Evolutionary conservation across 2,329 filamentous ascomycete species (phyloP), one percentile per base, ranked within the genome.

Genomic region (Colletotrichum cuscutae): DNA sequence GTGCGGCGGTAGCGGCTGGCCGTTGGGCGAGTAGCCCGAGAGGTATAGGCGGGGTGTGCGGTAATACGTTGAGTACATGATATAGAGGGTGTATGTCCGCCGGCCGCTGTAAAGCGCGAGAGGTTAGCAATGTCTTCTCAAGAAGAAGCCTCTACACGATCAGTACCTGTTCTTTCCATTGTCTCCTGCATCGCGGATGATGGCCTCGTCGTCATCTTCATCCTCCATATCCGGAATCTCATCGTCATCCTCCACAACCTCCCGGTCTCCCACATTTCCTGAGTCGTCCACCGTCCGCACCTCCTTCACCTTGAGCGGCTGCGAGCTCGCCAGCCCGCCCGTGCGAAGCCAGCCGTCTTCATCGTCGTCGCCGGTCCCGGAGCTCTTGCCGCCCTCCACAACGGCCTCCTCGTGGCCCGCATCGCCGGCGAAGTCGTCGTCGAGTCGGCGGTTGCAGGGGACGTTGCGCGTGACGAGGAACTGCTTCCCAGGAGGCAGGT

Each of bases 181-280:
- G 8, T 83, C 80, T 32, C 87, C 84, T 7, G 90, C 87, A 77
- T 97, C 95, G 13, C 93, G 89, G 79, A 98, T 98, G 80, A 99
- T 98, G 57, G 97, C 97, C 83, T 98, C 95, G 75, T 97, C 95
- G 74, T 98, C 95, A 75, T 98, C 95, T 70, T 98, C 96, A 75
- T 98, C 97, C 80, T 98, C 97, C 95, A 98, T 98, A 80, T 98
- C 96, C 0, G 95, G 96, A 74, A 98, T 98, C 78, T 98, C 96
- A 79, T 97, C 94, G 57, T 94, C 91, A 65, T 92, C 92, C 32
- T 91, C 89, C 5, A 94, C 86, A 37, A 90, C 88, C 63, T 92
- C 92, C 69, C 89, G 87, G 71, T 95, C 94, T 15, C 93, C 95
- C 57, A 97, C 87, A 79, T 97, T 96, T 30, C 95, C 96, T 28